Conservation (phyloP, 352 stramenopile species). For the Phytophthora palmivora region DNA sequence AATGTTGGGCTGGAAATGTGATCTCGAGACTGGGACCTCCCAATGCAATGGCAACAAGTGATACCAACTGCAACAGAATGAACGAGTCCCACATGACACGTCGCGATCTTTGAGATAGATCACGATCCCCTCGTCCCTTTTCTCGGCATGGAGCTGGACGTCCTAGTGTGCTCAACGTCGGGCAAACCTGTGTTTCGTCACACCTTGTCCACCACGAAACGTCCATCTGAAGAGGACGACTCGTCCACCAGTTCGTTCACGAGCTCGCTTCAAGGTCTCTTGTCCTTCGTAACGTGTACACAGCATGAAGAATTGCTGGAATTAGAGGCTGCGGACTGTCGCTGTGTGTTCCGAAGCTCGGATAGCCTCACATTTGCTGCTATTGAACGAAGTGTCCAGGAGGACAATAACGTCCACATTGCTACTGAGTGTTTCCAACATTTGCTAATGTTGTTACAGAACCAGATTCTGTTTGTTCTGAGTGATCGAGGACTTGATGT, state of each 20-base stretch:
- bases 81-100: slow-evolving; percentile 16
- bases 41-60: background rate
- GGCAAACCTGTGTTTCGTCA: slow-evolving; percentile 71
- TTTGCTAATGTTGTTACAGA: slow-evolving; percentile 55
- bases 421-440: slow-evolving; percentile 50
- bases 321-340: slow-evolving; percentile 45
- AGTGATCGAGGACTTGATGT: slow-evolving; percentile 69
- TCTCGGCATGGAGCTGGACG: slow-evolving; percentile 47
- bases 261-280: slow-evolving; percentile 68
- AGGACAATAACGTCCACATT: slow-evolving; percentile 21
- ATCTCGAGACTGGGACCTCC: slow-evolving; percentile 19
- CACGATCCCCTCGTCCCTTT: background rate
- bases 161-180: slow-evolving; percentile 64
- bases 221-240: slow-evolving; percentile 22
- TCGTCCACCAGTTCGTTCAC: slow-evolving; percentile 54
- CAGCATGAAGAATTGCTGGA: slow-evolving; percentile 66
- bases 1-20: slow-evolving; percentile 49
- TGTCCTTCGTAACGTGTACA: slow-evolving; percentile 66
- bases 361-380: slow-evolving; percentile 62
- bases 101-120: slow-evolving; percentile 20
- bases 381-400: slow-evolving; percentile 43
- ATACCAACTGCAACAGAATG: background rate
- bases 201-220: slow-evolving; percentile 20
- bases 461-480: slow-evolving; percentile 70
- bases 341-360: slow-evolving; percentile 56